Base-by-base conservation (phyloP, 208 protist genomes). In the Angomonas desouzai region DNA sequence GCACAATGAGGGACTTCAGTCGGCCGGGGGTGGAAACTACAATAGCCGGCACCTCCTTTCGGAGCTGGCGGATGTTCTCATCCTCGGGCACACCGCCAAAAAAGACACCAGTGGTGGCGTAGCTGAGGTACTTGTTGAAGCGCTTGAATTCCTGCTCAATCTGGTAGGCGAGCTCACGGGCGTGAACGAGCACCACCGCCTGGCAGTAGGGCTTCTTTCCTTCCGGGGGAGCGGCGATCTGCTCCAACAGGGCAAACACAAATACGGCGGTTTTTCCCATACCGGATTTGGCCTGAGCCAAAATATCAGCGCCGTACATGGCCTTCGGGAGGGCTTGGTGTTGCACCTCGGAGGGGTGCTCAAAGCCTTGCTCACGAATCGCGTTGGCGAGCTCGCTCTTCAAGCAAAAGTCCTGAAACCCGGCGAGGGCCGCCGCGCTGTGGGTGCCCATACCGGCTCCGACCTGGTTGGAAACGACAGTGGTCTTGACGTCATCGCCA, bases 261-360 rank as follows among this genome's bases (percentile, higher is more conserved):
- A 99, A 99, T 11, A 99, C 98, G 36, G 98, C 98, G 4, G 99
- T 99, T 89, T 99, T 99, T 49, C 99, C 99, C 98, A 99, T 99
- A 62, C 99, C 99, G n/a, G 95, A 97, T 79, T 99, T 99, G 33
- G 98, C 98, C 93, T 99, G 98, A 38, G 97, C 98, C 9, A 99
- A 77, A 23, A 99, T 91, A 72, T 99, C 99, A 0, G 76, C 87
- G 55, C 98, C 98, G 3, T 99, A 70, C 51, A 99, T 98, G 7
- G 98, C 97, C 79, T 99, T 91, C 53, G 98, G 98, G 60, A 99
- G 99, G 55, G 91, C 96, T 74, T 99, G 89, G 66, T 99, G 93
- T 85, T 99, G 98, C 58, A 99, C 98, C 92, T 96, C 87, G 48
- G 78, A 89, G 27, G 89, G 92, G 72, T 97, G 90, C 81, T 97